Evolutionary conservation across 2,329 filamentous ascomycete genomes (phyloP).

Genomic region (Colletotrichum caudatum): DNA sequence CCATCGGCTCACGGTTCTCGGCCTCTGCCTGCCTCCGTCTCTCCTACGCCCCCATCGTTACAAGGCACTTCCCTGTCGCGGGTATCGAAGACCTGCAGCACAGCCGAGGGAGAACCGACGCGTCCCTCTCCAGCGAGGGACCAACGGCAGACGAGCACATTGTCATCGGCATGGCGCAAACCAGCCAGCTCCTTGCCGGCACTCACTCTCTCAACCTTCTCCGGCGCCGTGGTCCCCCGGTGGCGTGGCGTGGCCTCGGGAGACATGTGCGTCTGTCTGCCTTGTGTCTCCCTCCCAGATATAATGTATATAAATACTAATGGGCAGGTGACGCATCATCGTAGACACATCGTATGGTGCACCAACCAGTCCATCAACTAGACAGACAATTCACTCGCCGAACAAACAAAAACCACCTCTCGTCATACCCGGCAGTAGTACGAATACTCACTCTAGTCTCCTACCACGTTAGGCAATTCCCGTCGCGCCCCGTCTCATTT

Average conservation of each 20-base stretch:
- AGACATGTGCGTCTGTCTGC: background rate
- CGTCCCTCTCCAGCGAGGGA: background rate
- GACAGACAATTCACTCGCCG: background rate
- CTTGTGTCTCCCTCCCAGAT: too few relatives aligned
- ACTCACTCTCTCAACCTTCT: background rate
- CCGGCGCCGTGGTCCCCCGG: background rate
- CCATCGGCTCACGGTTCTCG: background rate
- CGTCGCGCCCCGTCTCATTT: slow-evolving; percentile 33
- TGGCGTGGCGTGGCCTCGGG: background rate
- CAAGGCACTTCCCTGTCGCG: slow-evolving; percentile 15
- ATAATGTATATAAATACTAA: too few relatives aligned
- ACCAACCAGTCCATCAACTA: background rate
- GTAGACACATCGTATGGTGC: too few relatives aligned
- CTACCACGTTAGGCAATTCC: slow-evolving; percentile 1
- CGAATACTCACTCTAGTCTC: too few relatives aligned
- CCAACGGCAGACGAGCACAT: slow-evolving; percentile 18
- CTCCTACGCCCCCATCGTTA: background rate
- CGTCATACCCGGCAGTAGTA: too few relatives aligned
- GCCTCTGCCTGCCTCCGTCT: background rate
- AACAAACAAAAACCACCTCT: too few relatives aligned
- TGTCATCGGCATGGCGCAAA: slow-evolving; percentile 2
- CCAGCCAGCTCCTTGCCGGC: background rate
- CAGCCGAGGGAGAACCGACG: slow-evolving; percentile 16
- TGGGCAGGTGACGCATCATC: background rate
- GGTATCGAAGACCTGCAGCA: slow-evolving; percentile 14